Percentiles rank a stretch among this genome's conserved stretches.
Evolutionary conservation across 1,139 yeast species (phyloP).

Genomic region (Yamadazyma diospyri): DNA sequence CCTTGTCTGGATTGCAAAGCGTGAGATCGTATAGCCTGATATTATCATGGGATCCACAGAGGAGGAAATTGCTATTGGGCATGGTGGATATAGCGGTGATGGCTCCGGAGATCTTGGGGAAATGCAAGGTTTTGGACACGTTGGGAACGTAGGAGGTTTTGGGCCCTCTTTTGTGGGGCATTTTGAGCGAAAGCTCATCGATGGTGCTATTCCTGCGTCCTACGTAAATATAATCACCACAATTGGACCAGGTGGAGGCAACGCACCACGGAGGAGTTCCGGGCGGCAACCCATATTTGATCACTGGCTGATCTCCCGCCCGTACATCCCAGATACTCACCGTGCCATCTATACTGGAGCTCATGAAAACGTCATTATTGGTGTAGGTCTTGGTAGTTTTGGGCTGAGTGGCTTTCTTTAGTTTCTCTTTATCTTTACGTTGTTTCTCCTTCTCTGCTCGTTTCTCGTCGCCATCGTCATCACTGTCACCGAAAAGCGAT

Average conservation of each 20-base stretch:
- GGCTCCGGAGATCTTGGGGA: constrained; percentile 90
- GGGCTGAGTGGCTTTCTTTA: constrained; percentile 8
- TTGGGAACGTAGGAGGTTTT: constrained; percentile 33
- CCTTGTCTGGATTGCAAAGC: constrained; percentile 40
- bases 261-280: constrained; percentile 94
- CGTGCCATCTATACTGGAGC: constrained; percentile 83
- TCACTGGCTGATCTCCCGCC: constrained; percentile 39
- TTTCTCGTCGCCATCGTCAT: constrained; percentile 26
- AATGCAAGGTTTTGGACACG: constrained; percentile 58
- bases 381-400: constrained; percentile 23
- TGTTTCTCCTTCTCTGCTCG: constrained; percentile 20
- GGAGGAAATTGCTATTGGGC: constrained; percentile 75
- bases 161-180: constrained; percentile 39
- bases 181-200: constrained; percentile 76
- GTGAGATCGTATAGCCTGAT: constrained; percentile 78
- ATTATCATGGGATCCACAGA: constrained; percentile 90
- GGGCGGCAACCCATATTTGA: constrained; percentile 53
- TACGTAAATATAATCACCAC: constrained; percentile 74
- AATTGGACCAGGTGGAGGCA: constrained; percentile 86
- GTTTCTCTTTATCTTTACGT: constrained; percentile 12
- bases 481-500: constrained; percentile 79
- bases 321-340: constrained; percentile 83
- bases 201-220: constrained; percentile 90
- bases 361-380: constrained; percentile 64
- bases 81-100: constrained; percentile 77